phyloP scores from a whole-genome alignment of 768 basidiomycete species.

The Nevesoporus exiguus region DNA sequence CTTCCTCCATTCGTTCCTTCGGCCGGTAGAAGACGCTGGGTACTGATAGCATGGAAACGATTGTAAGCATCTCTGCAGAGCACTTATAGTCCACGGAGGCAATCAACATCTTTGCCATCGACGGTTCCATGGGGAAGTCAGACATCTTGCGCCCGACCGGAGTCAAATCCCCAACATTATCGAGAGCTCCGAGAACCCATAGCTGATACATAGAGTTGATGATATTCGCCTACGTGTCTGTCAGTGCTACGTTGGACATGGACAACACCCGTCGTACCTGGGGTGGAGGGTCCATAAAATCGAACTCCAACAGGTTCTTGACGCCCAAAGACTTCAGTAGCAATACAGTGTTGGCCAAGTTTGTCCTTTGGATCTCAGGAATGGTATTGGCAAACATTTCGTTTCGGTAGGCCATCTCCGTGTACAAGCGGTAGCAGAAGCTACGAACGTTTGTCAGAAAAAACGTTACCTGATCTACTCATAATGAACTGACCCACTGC shows the following conservation, averaged over 20 bases:
- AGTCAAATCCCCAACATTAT: constrained; percentile 97
- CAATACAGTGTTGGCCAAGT: constrained; percentile 94
- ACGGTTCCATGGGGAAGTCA: constrained; percentile 99
- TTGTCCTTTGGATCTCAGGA: constrained; percentile 97
- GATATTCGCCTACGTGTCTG: constrained; percentile 72
- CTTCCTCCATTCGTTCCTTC: constrained; percentile 96
- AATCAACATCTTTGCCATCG: constrained; percentile 98
- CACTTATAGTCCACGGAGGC: constrained; percentile 85
- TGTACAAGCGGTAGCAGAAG: constrained; percentile 95
- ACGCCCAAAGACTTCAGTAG: constrained; percentile 95
- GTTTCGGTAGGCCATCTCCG: constrained; percentile 94
- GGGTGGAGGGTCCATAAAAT: constrained; percentile 99
- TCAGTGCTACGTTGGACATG: neutral
- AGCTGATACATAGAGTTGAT: constrained; percentile 99
- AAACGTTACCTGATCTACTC: neutral
- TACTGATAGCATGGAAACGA: constrained; percentile 98
- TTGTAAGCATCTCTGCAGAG: constrained; percentile 94
- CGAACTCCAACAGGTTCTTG: constrained; percentile 95
- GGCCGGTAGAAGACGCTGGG: constrained; percentile 98
- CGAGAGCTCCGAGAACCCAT: constrained; percentile 96
- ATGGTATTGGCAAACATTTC: constrained; percentile 95
- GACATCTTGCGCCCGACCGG: constrained; percentile 94
- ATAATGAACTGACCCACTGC: constrained; percentile 68
- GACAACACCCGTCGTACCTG: constrained; percentile 49
- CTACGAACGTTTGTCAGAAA: constrained; percentile 37